These are phyloP conservation scores for Sclerotinia glacialis DNA, from an alignment of 2,329 filamentous ascomycete genomes.

Conservation along the genomic window DNA sequence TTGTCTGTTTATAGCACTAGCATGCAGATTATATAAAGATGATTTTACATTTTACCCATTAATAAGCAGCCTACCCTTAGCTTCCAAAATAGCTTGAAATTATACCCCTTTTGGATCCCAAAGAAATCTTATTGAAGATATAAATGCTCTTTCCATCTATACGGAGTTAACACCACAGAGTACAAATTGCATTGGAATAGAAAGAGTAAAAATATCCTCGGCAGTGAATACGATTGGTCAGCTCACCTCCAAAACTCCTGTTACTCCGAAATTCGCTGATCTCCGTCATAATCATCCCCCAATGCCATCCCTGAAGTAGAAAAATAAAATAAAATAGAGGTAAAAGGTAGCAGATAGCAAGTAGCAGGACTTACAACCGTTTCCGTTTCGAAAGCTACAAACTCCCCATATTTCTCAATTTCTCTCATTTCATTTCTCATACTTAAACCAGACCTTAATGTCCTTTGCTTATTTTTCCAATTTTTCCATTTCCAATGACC, in stretches of 20 bases:
- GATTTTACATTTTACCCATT: no score
- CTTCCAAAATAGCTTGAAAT: no score
- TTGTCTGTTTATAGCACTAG: neutral
- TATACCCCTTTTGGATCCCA: no score
- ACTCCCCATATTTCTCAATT: neutral
- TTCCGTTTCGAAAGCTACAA: neutral
- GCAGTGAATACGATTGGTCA: slow-evolving; percentile 12
- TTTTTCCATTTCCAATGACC: slow-evolving; percentile 9
- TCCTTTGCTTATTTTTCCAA: neutral
- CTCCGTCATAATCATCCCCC: slow-evolving; percentile 17
- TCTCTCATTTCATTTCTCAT: neutral
- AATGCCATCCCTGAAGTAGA: slow-evolving; percentile 28
- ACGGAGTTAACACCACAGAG: neutral
- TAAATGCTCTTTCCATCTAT: neutral
- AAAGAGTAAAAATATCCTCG: neutral
- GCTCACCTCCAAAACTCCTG: neutral
- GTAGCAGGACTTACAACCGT: neutral
- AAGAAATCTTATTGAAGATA: neutral
- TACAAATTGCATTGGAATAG: neutral
- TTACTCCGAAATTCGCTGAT: slow-evolving; percentile 9
- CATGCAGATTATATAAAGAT: no score
- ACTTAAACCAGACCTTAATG: neutral
- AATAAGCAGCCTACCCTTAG: no score
- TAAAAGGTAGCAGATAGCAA: neutral
- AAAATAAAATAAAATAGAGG: slow-evolving; percentile 10